Evolutionary conservation across 1,284 basidiomycete genomes (phyloP), one percentile per base, ranked within the genome.

Genomic region (Peniophora sp.): DNA sequence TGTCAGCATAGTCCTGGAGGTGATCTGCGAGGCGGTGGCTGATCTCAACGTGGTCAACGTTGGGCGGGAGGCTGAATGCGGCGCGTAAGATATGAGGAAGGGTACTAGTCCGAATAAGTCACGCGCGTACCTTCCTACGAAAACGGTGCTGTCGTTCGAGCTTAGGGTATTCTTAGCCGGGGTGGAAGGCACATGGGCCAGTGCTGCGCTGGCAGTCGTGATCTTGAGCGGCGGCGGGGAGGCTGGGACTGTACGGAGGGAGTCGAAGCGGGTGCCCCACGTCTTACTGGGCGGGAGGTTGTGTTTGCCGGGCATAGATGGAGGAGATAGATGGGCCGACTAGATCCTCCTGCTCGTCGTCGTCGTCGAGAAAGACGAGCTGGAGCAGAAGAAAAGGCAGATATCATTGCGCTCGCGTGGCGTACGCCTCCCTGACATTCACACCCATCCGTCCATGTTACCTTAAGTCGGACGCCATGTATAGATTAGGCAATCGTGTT

Each of bases 251-350:
- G 37, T 17, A 22, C 14, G 43, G 23, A 45, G 66, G 14, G 71
- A 66, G 64, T 86, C 85, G 56, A 82, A 87, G 60, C 85, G 83
- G 57, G 81, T 83, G 36, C 83, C 83, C 84, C 84, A 87, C 50
- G 76, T 61, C 52, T 78, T 71, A 36, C 51, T 53, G 50, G 53
- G 23, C 14, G 43, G 43, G 43, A 23, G n/a, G 17, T 22, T 24
- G 43, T 24, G 43, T n/a, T 20, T 41, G 37, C n/a, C n/a, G 37
- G 37, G 37, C 37, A 41, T 41, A 8, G 15, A 20, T 5, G 15
- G 37, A 41, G n/a, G 15, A 15, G 37, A 20, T 41, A 15, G 37
- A 41, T 41, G 37, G 37, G 18, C n/a, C 15, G 37, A 41, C n/a
- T 41, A n/a, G 37, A 41, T 32, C 27, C 27, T 32, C 27, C 27